Base-by-base conservation (phyloP, 148 eudicot genomes). In the Beta vulgaris region DNA sequence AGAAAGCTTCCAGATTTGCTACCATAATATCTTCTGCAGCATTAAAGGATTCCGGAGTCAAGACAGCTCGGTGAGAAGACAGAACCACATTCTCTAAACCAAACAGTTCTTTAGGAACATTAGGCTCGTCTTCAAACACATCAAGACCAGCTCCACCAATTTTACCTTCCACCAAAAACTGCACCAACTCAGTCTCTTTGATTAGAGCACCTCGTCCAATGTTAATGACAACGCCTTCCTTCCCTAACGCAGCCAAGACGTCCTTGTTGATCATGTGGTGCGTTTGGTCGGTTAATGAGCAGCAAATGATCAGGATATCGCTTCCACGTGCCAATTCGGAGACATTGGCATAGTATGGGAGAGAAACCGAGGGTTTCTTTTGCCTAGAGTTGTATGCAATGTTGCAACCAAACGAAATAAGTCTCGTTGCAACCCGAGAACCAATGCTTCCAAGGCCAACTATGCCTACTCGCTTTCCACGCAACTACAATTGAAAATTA, bases 391-490 rank as follows among this genome's bases (percentile, higher is more conserved):
- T 93, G 88, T 93, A 93, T 28, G 91, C 82, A 25, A 93, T 81
- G 69, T 14, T 80, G 86, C 98, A 93, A 8, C 94, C 91, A 46
- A 93, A 91, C 14, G 91, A 66, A 15, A 75, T 54, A 12, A 93
- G 84, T 78, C 97, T 86, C 77, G 71, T 88, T 13, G 92, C 92
- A 7, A 89, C 54, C 53, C 78, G 71, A 35, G 81, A 73, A 10
- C 98, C 97, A n/a, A 93, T 93, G 74, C 88, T 86, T 69, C 98
- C 98, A 0, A 93, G 86, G 46, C 98, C 98, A 0, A 93, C 78
- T 1, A 93, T 91, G 35, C 98, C 97, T 23, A 93, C 85, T 72
- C 90, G 82, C 72, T 87, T 93, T 7, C 91, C 88, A 15, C 88
- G 83, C 28, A 93, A 21, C 96, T 93, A 90, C 68, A 83, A 68